Evolutionary conservation across 2,329 filamentous ascomycete species (phyloP).

Genomic region (Colletotrichum tanaceti): DNA sequence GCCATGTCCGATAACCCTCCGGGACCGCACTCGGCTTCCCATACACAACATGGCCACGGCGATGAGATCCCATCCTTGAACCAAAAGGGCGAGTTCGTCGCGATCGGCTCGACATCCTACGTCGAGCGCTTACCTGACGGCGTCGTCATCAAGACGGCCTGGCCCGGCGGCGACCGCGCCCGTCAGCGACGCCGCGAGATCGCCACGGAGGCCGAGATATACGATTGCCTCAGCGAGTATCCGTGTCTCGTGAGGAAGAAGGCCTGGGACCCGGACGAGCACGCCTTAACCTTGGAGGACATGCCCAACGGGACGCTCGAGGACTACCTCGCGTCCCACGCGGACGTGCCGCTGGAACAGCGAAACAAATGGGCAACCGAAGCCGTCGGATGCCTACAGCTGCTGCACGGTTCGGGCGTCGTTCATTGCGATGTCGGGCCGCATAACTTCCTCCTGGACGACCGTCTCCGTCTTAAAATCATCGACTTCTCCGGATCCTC

Average conservation of each 20-base stretch:
- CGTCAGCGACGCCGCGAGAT: conserved; percentile 14
- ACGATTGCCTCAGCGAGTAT: conserved; percentile 23
- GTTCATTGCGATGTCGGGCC: conserved; percentile 12
- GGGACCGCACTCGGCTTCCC: background rate
- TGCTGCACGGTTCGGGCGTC: background rate
- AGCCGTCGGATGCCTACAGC: background rate
- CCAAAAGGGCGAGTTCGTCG: conserved; percentile 21
- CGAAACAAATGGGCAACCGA: background rate
- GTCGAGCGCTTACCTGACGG: conserved; percentile 19
- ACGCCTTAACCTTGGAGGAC: conserved; percentile 12
- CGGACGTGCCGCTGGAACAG: conserved; percentile 13
- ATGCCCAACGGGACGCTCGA: conserved; percentile 26
- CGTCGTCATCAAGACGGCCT: conserved; percentile 22
- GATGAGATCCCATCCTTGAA: conserved; percentile 13
- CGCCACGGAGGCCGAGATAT: conserved; percentile 16
- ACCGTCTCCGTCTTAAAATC: conserved; percentile 19
- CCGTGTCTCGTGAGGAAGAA: conserved; percentile 2
- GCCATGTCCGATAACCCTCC: background rate
- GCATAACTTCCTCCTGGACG: conserved; percentile 25
- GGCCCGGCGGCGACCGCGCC: conserved; percentile 10
- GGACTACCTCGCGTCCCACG: conserved; percentile 14
- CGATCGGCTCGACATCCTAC: conserved; percentile 12
- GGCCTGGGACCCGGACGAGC: conserved; percentile 11
- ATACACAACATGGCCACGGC: background rate
- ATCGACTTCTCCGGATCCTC: conserved; percentile 23